A percentile compares a stretch with the other conserved stretches of the same genome.
phyloP scores from a whole-genome alignment of 78 protist genomes.

The Isochrysis galbana region DNA sequence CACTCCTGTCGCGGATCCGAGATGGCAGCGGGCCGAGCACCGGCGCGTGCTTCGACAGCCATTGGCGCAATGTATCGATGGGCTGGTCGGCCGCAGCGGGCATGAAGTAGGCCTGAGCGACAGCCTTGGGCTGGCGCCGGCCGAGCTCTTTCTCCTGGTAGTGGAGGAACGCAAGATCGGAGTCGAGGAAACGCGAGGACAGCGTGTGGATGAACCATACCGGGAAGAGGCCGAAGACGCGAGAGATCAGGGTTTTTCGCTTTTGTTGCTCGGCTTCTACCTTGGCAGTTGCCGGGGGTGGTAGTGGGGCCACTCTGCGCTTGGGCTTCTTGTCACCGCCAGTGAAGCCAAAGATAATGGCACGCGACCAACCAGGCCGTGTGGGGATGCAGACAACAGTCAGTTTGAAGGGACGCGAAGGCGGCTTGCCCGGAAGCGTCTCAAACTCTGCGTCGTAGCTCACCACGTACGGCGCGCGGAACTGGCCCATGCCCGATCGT shows the following conservation, averaged over 20 bases:
- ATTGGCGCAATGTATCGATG: not conserved
- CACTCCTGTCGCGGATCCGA: not conserved
- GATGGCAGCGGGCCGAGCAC: not conserved
- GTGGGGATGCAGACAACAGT: not conserved
- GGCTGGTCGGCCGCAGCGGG: not conserved
- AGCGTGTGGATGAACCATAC: not conserved
- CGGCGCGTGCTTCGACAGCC: not conserved
- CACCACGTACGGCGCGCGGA: slow-evolving; percentile 5
- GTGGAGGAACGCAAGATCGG: not conserved
- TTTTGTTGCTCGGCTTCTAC: no score
- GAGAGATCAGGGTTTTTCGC: not conserved
- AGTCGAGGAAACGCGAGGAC: not conserved
- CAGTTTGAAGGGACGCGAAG: not conserved
- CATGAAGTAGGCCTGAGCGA: not conserved
- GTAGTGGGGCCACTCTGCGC: not conserved
- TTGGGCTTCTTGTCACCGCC: not conserved
- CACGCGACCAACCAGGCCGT: not conserved
- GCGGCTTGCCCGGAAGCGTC: not conserved
- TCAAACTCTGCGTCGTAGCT: not conserved
- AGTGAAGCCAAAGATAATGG: not conserved
- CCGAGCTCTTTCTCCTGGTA: not conserved
- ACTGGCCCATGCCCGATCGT: not conserved
- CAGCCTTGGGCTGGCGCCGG: not conserved
- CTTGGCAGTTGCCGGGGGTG: not conserved
- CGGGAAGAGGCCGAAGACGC: not conserved